phyloP scores from a whole-genome alignment of 257 asterid genomes.

The Galeopsis tetrahit region DNA sequence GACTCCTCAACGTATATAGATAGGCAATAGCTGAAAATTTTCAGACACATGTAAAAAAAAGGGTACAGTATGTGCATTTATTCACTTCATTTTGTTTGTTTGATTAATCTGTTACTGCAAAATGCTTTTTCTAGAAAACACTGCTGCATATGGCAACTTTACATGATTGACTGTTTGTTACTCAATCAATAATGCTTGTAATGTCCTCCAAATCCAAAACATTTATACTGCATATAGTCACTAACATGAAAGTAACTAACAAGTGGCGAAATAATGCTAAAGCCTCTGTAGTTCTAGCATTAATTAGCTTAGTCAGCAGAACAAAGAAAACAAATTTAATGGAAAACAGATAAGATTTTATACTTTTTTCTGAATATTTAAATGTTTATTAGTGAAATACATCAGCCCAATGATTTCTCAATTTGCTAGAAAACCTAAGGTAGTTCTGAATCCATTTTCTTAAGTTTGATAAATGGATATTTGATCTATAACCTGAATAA shows the following conservation, averaged over 20 bases:
- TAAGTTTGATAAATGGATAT: not conserved
- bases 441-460: slow-evolving; percentile 12
- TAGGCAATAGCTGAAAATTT: not conserved
- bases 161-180: not conserved
- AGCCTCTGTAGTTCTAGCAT: slow-evolving; percentile 14
- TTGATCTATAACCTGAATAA: not conserved
- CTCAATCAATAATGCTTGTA: not conserved
- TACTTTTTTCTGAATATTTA: not conserved
- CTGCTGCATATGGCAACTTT: not conserved
- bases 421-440: not conserved
- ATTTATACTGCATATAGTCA: not conserved
- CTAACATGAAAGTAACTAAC: not conserved
- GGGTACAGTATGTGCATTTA: not conserved
- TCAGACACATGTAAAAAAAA: not conserved
- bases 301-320: not conserved
- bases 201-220: not conserved
- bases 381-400: not conserved
- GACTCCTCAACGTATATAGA: not conserved
- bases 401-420: not conserved
- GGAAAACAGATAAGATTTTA: slow-evolving; percentile 2
- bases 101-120: not conserved
- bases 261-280: not conserved
- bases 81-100: not conserved
- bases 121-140: not conserved
- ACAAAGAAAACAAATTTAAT: not conserved